A percentile compares a stretch with the other conserved stretches of the same genome.
Evolutionary conservation across 352 stramenopile genomes (phyloP).

Genomic region (Globisporangium sylvaticum): DNA sequence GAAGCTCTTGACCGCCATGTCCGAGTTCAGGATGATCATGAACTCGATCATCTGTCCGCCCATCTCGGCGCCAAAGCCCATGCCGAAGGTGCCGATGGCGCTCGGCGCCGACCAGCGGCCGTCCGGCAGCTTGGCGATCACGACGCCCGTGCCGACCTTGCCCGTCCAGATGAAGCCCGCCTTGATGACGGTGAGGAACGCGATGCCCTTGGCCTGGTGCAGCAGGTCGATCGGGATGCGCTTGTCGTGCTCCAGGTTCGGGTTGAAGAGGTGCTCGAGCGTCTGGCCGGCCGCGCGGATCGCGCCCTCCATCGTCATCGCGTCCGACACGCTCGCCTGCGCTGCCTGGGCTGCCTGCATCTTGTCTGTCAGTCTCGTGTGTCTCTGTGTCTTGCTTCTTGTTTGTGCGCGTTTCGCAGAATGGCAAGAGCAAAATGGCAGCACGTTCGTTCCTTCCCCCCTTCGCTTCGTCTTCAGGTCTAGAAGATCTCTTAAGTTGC

Average conservation of each 20-base stretch:
- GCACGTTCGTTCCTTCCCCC: not conserved
- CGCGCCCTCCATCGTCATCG: constrained; percentile 88
- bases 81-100: constrained; percentile 90
- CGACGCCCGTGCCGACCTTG: constrained; percentile 87
- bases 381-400: not conserved
- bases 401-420: not conserved
- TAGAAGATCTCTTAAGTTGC: not conserved
- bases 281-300: constrained; percentile 88
- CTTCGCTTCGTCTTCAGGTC: not conserved
- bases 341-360: not conserved
- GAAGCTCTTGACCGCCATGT: constrained; percentile 89
- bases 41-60: constrained; percentile 85
- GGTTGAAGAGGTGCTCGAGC: constrained; percentile 90
- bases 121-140: constrained; percentile 92
- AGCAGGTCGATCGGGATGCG: constrained; percentile 90
- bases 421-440: not conserved
- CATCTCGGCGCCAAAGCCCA: constrained; percentile 81
- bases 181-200: constrained; percentile 92
- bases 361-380: not conserved
- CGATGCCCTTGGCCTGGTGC: constrained; percentile 85
- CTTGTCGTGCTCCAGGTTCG: constrained; percentile 80
- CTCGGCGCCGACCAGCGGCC: constrained; percentile 94
- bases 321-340: constrained; percentile 41
- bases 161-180: constrained; percentile 85
- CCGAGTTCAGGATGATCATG: constrained; percentile 93